Conservation (phyloP, 2,329 filamentous ascomycete species). For the Arthrobotrys iridis region DNA sequence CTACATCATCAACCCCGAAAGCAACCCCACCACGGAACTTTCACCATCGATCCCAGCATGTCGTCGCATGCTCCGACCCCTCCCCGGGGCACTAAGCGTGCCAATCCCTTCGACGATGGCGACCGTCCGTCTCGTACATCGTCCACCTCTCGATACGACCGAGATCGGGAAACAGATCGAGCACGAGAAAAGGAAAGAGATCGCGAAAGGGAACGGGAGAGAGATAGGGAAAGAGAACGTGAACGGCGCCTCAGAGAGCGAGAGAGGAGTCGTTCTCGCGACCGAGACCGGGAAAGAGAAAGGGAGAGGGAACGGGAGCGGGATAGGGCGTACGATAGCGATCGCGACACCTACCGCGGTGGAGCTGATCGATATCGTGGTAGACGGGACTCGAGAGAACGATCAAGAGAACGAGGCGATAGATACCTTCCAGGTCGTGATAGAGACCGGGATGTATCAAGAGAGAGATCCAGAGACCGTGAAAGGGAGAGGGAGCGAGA, state of each 20-base stretch:
- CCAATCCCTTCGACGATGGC: slow-evolving; percentile 52
- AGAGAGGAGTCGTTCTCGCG: slow-evolving; percentile 33
- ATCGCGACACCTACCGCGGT: slow-evolving; percentile 44
- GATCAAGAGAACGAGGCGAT: slow-evolving; percentile 42
- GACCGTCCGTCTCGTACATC: slow-evolving; percentile 51
- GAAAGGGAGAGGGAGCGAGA: slow-evolving; percentile 38
- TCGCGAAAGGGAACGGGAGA: slow-evolving; percentile 20
- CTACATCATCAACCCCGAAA: not conserved
- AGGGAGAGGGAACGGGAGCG: slow-evolving; percentile 7
- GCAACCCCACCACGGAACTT: not conserved
- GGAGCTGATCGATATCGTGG: slow-evolving; percentile 45
- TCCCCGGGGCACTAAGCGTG: slow-evolving; percentile 48
- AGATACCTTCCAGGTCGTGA: slow-evolving; percentile 28
- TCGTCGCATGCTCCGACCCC: slow-evolving; percentile 48
- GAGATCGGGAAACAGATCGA: slow-evolving; percentile 34
- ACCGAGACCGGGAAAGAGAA: slow-evolving; percentile 39
- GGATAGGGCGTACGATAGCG: slow-evolving; percentile 29
- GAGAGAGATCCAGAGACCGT: slow-evolving; percentile 49
- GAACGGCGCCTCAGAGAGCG: slow-evolving; percentile 41
- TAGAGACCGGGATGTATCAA: slow-evolving; percentile 10
- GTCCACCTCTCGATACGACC: slow-evolving; percentile 44
- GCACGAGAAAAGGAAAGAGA: slow-evolving; percentile 15
- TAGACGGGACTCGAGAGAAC: slow-evolving; percentile 46
- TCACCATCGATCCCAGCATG: slow-evolving; percentile 7
- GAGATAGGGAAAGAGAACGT: slow-evolving; percentile 41